phyloP scores from a whole-genome alignment of 2,329 filamentous ascomycete genomes.

The Truncatella angustata region DNA sequence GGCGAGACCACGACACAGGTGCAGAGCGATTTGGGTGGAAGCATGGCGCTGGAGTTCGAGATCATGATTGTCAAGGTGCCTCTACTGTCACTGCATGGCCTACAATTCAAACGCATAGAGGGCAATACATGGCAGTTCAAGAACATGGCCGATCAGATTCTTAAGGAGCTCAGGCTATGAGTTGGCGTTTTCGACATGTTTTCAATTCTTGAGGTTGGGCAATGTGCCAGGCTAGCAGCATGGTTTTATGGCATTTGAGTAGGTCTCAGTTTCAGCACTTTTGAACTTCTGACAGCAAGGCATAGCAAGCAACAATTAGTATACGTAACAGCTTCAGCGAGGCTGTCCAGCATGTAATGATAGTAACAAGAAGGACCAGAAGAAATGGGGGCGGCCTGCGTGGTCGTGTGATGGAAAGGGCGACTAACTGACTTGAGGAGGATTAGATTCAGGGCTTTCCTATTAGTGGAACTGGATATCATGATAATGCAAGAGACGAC shows the following conservation, averaged over 20 bases:
- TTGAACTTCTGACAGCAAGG: background rate
- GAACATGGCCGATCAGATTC: slow-evolving; percentile 94
- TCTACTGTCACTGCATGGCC: slow-evolving; percentile 85
- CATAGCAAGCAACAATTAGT: slow-evolving; percentile 10
- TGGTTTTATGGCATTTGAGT: slow-evolving; percentile 8
- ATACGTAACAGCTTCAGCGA: background rate
- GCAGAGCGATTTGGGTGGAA: slow-evolving; percentile 82
- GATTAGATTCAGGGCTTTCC: background rate
- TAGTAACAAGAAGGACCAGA: background rate
- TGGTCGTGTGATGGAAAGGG: background rate
- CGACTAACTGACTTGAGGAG: background rate
- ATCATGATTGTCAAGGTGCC: slow-evolving; percentile 98
- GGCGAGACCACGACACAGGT: slow-evolving; percentile 92
- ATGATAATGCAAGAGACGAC: background rate
- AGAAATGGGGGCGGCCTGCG: background rate
- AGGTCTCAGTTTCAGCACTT: slow-evolving; percentile 7
- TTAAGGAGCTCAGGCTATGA: slow-evolving; percentile 80
- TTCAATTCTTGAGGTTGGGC: background rate
- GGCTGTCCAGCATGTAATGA: background rate
- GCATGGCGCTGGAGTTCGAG: slow-evolving; percentile 85
- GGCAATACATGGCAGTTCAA: slow-evolving; percentile 99
- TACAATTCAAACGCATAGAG: slow-evolving; percentile 95
- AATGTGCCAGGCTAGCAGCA: background rate
- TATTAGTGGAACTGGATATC: background rate
- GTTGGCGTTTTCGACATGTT: background rate